Evolutionary conservation across 2,329 filamentous ascomycete genomes (phyloP).

Genomic region (Neonectria neomacrospora): DNA sequence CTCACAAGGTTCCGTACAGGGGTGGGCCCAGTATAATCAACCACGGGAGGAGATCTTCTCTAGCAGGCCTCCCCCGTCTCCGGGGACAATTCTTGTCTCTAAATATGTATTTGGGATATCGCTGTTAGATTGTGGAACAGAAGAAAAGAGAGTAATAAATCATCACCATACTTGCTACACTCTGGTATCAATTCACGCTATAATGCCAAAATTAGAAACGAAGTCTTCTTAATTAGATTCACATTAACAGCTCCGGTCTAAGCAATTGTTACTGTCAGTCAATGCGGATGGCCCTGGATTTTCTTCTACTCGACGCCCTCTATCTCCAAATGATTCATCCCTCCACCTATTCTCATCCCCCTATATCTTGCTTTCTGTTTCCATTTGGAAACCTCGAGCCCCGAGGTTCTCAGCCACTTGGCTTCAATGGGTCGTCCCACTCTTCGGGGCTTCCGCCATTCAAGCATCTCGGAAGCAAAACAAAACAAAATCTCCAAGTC

Average conservation of each 20-base stretch:
- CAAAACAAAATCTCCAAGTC: slow-evolving; percentile 30
- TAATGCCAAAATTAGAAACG: not conserved
- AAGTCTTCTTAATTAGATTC: not conserved
- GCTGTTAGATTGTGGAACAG: not conserved
- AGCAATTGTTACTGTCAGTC: not conserved
- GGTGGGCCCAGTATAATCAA: not conserved
- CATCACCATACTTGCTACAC: too few relatives aligned
- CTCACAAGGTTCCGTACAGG: not conserved
- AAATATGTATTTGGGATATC: not conserved
- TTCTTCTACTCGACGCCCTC: slow-evolving; percentile 29
- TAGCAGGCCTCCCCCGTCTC: not conserved
- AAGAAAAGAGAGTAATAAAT: not conserved
- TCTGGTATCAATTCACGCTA: not conserved
- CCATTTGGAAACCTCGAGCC: slow-evolving; percentile 5
- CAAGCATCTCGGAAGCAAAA: slow-evolving; percentile 16
- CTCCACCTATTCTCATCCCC: not conserved
- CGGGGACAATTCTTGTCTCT: not conserved
- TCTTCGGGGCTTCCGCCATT: slow-evolving; percentile 11
- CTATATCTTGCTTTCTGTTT: slow-evolving; percentile 3
- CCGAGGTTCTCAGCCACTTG: not conserved
- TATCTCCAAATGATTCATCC: slow-evolving; percentile 22
- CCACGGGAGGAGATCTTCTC: not conserved
- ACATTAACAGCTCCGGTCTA: not conserved
- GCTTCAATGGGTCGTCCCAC: slow-evolving; percentile 9
- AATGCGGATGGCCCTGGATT: slow-evolving; percentile 15